These are phyloP conservation scores for Pinus tabuliformis DNA, from an alignment of 75 land plant genomes.

Conservation along the genomic window DNA sequence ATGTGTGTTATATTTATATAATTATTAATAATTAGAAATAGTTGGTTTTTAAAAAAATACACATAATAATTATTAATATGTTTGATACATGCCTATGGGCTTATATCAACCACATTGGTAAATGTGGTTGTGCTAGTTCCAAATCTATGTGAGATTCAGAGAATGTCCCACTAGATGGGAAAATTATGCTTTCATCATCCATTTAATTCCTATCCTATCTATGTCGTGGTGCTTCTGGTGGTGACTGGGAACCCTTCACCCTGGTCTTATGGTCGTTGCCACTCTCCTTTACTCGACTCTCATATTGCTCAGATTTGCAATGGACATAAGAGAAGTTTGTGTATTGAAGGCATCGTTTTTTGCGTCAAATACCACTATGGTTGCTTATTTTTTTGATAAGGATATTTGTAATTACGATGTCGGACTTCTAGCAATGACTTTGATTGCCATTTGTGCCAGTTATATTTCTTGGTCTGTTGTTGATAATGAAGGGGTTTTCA, in stretches of 20 bases:
- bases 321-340: constrained; percentile 96
- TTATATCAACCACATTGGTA: too few relatives aligned
- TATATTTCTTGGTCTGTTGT: constrained; percentile 98
- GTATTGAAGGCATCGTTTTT: constrained; percentile 97
- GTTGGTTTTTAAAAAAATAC: too few relatives aligned
- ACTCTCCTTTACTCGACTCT: constrained; percentile 71
- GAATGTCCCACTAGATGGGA: too few relatives aligned
- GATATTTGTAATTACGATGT: constrained; percentile 95
- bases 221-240: too few relatives aligned
- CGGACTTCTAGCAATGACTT: constrained; percentile 86
- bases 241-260: constrained; percentile 97
- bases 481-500: constrained; percentile 95
- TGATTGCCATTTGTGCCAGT: constrained; percentile 96
- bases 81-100: too few relatives aligned
- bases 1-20: too few relatives aligned
- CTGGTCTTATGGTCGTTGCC: constrained; percentile 99
- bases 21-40: too few relatives aligned
- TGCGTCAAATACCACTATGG: constrained; percentile 92
- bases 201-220: too few relatives aligned
- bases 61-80: too few relatives aligned
- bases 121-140: too few relatives aligned
- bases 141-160: too few relatives aligned
- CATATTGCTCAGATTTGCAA: constrained; percentile 63
- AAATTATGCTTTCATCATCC: too few relatives aligned
- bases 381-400: constrained; percentile 95